Evolutionary conservation across 495 filamentous ascomycete species (phyloP), one percentile per base, ranked within the genome.

Genomic region (Glarea lozoyensis): DNA sequence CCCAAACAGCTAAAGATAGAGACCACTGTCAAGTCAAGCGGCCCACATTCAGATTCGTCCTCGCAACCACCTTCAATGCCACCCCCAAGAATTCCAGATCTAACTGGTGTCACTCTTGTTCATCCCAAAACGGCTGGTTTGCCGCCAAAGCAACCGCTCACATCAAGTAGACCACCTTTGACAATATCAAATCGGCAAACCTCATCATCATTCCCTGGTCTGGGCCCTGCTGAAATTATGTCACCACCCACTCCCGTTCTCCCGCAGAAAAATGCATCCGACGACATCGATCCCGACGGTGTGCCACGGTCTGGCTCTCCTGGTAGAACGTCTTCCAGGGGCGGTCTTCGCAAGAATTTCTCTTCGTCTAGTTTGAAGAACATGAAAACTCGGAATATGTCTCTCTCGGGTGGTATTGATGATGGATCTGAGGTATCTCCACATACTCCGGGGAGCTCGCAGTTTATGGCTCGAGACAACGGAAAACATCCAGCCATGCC

Each of bases 1-100:
- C 63, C 72, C 15, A 86, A 81, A 54, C 85, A 87, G 56, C 68
- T 98, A 47, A 96, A 86, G 63, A 96, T 98, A 27, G 87, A 97
- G 59, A 55, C 52, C 11, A 94, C 88, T 1, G 70, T 70, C 1
- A 64, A 70, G 30, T 46, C 48, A 7, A 50, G 54, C 6, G 42
- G 48, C 25, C 32, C 13, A 19, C 42, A 20, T 25, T 49, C 41
- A n/a, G 53, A 46, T 20, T 55, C 54, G 22, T 38, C 48, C 24
- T 53, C 49, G 13, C 49, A 62, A 23, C 52, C 53, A 36, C 54
- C 57, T 16, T 50, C 56, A 33, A 53, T 62, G 51, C 60, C 58
- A 19, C 54, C 54, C 17, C 40, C 52, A 18, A 47, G 23, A 13
- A 43, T 52, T 21, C 55, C 49, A 20, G 51, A 38, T 37, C n/a